These are phyloP conservation scores for Daldinia decipiens DNA, from an alignment of 495 filamentous ascomycete species.

Conservation along the genomic window DNA sequence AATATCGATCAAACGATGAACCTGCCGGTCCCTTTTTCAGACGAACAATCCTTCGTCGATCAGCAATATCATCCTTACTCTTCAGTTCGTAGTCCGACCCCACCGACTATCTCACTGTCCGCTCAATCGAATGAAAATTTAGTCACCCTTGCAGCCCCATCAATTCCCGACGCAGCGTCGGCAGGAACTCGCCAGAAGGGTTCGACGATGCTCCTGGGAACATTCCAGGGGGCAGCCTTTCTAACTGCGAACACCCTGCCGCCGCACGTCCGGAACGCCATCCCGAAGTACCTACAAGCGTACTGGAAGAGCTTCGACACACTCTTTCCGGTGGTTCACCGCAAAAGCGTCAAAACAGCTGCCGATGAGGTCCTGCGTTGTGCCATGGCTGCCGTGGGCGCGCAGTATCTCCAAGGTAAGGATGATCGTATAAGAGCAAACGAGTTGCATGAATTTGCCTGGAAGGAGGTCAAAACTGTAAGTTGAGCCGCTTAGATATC, in stretches of 20 bases:
- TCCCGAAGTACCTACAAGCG: conserved; percentile 55
- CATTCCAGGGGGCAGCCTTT: conserved; percentile 46
- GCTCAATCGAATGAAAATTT: conserved; percentile 54
- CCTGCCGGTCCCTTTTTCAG: conserved; percentile 39
- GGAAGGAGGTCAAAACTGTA: conserved; percentile 53
- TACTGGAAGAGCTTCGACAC: conserved; percentile 60
- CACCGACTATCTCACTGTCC: conserved; percentile 53
- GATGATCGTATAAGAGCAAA: conserved; percentile 59
- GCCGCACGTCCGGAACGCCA: conserved; percentile 47
- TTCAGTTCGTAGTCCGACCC: conserved; percentile 56
- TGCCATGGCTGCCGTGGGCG: conserved; percentile 62
- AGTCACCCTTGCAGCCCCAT: conserved; percentile 49
- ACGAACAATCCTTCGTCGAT: conserved; percentile 41
- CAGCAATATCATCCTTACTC: conserved; percentile 44
- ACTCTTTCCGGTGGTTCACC: conserved; percentile 57
- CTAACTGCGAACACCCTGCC: conserved; percentile 50
- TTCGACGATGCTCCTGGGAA: conserved; percentile 42
- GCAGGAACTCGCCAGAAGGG: conserved; percentile 51
- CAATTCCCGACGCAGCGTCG: conserved; percentile 41
- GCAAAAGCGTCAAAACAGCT: conserved; percentile 50
- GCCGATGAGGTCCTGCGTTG: conserved; percentile 55
- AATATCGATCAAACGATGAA: conserved; percentile 40
- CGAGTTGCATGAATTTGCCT: conserved; percentile 58
- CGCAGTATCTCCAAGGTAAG: conserved; percentile 56
- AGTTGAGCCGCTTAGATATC: conserved; percentile 8